Conservation (phyloP, 805 yeast genomes). For the Monosporozyma siamensis region DNA sequence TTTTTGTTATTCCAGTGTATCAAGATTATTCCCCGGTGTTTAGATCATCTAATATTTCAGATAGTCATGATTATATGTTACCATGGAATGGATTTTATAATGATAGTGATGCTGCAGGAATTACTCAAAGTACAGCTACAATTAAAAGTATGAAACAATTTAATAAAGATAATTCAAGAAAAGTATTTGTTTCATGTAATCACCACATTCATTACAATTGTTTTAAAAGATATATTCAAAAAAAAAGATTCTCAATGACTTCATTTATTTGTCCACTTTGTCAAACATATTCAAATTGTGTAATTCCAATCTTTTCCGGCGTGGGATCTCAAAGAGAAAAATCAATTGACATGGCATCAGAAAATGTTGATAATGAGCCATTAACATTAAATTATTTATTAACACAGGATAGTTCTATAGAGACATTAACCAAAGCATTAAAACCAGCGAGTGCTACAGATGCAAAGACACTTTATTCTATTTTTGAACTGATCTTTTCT, state of each 20-base stretch:
- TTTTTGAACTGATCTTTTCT: conserved; percentile 13
- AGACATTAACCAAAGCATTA: conserved; percentile 9
- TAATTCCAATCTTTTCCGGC: conserved; percentile 21
- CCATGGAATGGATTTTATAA: conserved; percentile 26
- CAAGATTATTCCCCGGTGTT: conserved; percentile 39
- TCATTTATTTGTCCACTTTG: conserved; percentile 92
- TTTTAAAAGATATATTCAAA: conserved; percentile 54
- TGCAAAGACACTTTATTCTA: conserved; percentile 10
- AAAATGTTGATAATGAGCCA: background rate
- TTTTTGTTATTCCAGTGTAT: conserved; percentile 53
- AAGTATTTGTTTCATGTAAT: conserved; percentile 72
- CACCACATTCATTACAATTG: conserved; percentile 88
- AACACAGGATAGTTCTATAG: conserved; percentile 7
- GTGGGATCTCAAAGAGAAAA: conserved; percentile 5
- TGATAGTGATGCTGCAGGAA: conserved; percentile 17
- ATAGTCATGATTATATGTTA: conserved; percentile 23
- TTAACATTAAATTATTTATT: background rate
- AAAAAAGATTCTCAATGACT: conserved; percentile 46
- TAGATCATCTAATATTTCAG: conserved; percentile 32
- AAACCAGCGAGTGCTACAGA: conserved; percentile 11
- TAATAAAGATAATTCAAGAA: conserved; percentile 10
- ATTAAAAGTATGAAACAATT: conserved; percentile 11
- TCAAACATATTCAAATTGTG: conserved; percentile 48
- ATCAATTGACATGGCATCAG: background rate
- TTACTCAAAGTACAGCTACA: conserved; percentile 12